Conservation (phyloP, 495 filamentous ascomycete genomes). For the Hypoxylon fuscum region DNA sequence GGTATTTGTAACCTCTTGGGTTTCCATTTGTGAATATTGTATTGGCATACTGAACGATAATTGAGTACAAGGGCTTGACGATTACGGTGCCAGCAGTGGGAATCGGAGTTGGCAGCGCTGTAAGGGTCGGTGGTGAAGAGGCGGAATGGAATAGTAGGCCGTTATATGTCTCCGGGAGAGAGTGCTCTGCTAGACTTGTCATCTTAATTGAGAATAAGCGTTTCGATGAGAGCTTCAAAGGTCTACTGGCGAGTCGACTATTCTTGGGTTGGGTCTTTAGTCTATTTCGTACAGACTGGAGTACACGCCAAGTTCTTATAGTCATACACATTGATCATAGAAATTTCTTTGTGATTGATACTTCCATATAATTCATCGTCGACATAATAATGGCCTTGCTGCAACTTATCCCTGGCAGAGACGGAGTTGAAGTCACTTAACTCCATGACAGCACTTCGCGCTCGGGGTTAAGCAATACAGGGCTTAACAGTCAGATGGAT, state of each 20-base stretch:
- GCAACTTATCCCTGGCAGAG: background rate
- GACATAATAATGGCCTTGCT: background rate
- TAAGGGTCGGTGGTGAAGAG: conserved; percentile 29
- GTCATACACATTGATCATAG: background rate
- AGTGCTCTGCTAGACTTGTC: conserved; percentile 7
- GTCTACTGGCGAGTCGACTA: background rate
- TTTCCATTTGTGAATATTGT: conserved; percentile 40
- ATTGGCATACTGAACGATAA: conserved; percentile 36
- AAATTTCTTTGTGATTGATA: background rate
- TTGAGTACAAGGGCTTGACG: conserved; percentile 36
- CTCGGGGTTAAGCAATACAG: conserved; percentile 17
- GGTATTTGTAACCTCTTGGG: conserved; percentile 40
- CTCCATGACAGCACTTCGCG: conserved; percentile 14
- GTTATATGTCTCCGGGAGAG: conserved; percentile 33
- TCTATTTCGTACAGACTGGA: background rate
- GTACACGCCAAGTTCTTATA: background rate
- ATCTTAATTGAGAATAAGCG: conserved; percentile 16
- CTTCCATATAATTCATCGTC: background rate
- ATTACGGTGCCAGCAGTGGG: conserved; percentile 34
- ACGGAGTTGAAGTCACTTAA: conserved; percentile 28
- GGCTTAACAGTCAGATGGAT: background rate
- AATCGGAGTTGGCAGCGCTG: conserved; percentile 28
- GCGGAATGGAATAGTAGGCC: conserved; percentile 40
- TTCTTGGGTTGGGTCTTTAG: background rate
- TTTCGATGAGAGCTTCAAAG: background rate